A percentile compares a stretch with the other conserved stretches of the same genome.
These are phyloP conservation scores for Pythium insidiosum DNA, from an alignment of 352 stramenopile species.

Conservation along the genomic window DNA sequence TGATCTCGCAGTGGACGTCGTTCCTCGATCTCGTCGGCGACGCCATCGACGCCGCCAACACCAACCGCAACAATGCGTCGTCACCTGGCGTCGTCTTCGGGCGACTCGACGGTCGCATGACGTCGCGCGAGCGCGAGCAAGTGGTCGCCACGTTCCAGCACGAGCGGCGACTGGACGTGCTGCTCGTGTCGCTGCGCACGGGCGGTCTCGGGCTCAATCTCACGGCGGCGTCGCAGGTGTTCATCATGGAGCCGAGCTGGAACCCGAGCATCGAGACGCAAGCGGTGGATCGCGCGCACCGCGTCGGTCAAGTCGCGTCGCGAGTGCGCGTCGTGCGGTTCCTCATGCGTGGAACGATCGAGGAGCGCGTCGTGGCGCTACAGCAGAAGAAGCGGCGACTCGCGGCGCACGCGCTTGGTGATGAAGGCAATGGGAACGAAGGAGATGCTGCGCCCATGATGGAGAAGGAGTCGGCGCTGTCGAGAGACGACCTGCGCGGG, in stretches of 20 bases:
- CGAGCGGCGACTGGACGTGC: conserved; percentile 52
- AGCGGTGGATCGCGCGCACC: conserved; percentile 84
- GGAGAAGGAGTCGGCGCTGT: conserved; percentile 23
- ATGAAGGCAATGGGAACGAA: too few species aligned
- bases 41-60: conserved; percentile 20
- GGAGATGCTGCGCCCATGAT: conserved; percentile 7
- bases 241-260: conserved; percentile 91
- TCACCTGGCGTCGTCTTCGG: conserved; percentile 13
- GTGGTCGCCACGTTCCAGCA: conserved; percentile 53
- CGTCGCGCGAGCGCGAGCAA: conserved; percentile 46
- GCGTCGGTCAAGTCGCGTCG: conserved; percentile 68
- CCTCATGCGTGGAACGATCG: conserved; percentile 83
- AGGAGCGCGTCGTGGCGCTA: conserved; percentile 84
- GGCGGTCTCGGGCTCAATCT: conserved; percentile 90
- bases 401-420: conserved; percentile 64
- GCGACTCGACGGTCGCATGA: conserved; percentile 56
- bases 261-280: conserved; percentile 90
- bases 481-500: conserved; percentile 30
- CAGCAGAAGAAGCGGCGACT: conserved; percentile 85
- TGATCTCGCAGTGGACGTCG: conserved; percentile 87
- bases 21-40: conserved; percentile 73
- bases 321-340: conserved; percentile 81
- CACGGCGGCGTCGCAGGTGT: conserved; percentile 88
- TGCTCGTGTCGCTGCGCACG: conserved; percentile 85
- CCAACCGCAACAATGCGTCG: conserved; percentile 10